phyloP scores from a whole-genome alignment of 1,284 basidiomycete species.

The Hortiboletus rubellus region DNA sequence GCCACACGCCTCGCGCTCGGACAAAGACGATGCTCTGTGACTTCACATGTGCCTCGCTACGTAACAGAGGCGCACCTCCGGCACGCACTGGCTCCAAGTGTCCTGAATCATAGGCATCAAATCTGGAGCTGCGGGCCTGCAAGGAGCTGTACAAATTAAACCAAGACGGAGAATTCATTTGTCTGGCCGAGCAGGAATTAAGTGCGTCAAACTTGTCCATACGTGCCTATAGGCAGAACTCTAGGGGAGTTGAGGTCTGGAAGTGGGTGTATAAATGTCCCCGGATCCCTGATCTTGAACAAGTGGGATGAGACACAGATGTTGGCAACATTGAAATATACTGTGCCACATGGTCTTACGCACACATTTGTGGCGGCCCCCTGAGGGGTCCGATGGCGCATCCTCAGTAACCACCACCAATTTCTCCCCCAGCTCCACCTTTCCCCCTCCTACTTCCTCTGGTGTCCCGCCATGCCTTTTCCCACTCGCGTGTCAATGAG shows the following conservation, averaged over 20 bases:
- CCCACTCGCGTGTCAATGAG: conserved; percentile 79
- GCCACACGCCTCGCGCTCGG: too few relatives aligned
- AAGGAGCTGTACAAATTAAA: background rate
- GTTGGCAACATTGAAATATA: background rate
- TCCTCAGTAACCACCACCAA: conserved; percentile 11
- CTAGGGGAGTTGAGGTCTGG: background rate
- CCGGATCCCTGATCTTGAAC: background rate
- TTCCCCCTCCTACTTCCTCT: conserved; percentile 62
- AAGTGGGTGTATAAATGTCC: background rate
- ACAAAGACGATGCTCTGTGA: too few relatives aligned
- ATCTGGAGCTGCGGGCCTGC: background rate
- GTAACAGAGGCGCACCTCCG: too few relatives aligned
- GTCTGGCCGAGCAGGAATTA: background rate
- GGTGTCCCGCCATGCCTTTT: conserved; percentile 77
- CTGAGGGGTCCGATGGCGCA: background rate
- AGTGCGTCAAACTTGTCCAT: background rate
- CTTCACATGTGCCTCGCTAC: too few relatives aligned
- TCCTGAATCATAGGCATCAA: background rate
- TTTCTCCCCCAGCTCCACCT: conserved; percentile 51
- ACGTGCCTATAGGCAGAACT: background rate
- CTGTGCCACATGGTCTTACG: background rate
- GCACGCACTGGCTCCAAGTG: too few relatives aligned
- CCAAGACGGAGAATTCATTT: background rate
- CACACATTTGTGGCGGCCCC: background rate
- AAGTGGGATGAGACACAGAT: background rate